Evolutionary conservation across 2,329 filamentous ascomycete species (phyloP), one percentile per base, ranked within the genome.

Genomic region (Colletotrichum sublineola): DNA sequence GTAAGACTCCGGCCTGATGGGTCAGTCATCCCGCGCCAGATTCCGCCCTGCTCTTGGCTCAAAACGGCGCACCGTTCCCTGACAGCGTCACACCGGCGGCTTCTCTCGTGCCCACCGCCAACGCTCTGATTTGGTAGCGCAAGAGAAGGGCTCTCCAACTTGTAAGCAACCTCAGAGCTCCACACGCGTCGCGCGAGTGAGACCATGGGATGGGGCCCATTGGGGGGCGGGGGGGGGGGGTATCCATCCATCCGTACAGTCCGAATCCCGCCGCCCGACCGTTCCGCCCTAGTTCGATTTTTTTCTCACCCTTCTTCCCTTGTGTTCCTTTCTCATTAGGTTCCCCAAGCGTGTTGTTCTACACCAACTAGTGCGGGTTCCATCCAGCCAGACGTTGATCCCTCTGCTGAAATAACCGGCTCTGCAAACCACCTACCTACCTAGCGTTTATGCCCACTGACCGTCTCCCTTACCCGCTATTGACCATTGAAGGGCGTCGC

Each of bases 231-330:
- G 29, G 36, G 36, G 53, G 57, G 24, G 24, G 24, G 24, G 24
- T 24, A 24, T 24, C 24, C 24, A 24, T 46, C 67, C 61, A 66
- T 55, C 67, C 67, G 63, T 46, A 38, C 46, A 66, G 42, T 44
- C 63, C 63, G 67, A 67, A 69, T 66, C 15, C 53, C 67, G 48
- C 38, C 57, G 36, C 18, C 56, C 56, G 64, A 24, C 68, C 64
- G 40, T 68, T 68, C 68, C 64, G 57, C 24, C 40, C 68, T 38
- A 67, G 24, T 33, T 15, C 52, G 31, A 33, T 20, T 36, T 60
- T 60, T 46, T 52, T 60, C 5, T 52, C 7, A 15, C 15, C 42
- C 15, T 20, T 33, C 20, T 15, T 36, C 5, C 5, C 46, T 36
- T 38, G n/a, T n/a, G 5, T 48, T 48, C 24, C 11, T 12, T 48